A percentile compares a stretch with the other conserved stretches of the same genome.
These are phyloP conservation scores for Yamadazyma scolyti DNA, from an alignment of 805 yeast species.

Conservation along the genomic window DNA sequence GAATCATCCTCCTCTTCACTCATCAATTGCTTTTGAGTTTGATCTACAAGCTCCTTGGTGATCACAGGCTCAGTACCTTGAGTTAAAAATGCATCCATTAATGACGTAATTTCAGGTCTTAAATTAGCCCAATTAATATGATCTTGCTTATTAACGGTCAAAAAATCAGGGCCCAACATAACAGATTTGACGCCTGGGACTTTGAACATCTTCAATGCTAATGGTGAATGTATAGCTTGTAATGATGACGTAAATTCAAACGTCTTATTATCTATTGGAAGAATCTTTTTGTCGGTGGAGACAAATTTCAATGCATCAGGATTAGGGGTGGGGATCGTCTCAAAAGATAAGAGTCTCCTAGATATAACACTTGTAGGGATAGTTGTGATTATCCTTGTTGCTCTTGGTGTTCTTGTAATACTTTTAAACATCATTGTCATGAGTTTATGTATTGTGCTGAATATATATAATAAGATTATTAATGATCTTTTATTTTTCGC, in stretches of 20 bases:
- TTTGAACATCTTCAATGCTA: conserved; percentile 59
- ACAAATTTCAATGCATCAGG: conserved; percentile 72
- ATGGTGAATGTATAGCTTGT: conserved; percentile 59
- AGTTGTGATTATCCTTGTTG: too few relatives aligned
- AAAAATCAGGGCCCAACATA: conserved; percentile 70
- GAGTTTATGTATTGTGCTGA: too few relatives aligned
- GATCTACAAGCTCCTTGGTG: conserved; percentile 37
- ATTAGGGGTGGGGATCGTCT: conserved; percentile 64
- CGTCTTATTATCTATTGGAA: conserved; percentile 45
- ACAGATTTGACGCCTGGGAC: conserved; percentile 64
- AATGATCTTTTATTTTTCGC: too few relatives aligned
- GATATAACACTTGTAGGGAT: too few relatives aligned
- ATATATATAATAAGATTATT: too few relatives aligned
- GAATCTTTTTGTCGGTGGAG: conserved; percentile 41
- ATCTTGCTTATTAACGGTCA: conserved; percentile 68
- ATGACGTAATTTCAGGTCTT: conserved; percentile 59
- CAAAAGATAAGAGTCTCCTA: conserved; percentile 29
- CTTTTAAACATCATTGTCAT: too few relatives aligned
- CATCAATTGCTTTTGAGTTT: conserved; percentile 38
- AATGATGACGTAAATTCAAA: conserved; percentile 50
- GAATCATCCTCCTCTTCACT: conserved; percentile 49
- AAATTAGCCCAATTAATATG: conserved; percentile 55
- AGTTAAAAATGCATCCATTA: conserved; percentile 48
- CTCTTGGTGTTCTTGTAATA: too few relatives aligned
- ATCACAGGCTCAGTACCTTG: conserved; percentile 35